Conservation (phyloP, 2,329 filamentous ascomycete genomes). For the Aspergillus ruber region DNA sequence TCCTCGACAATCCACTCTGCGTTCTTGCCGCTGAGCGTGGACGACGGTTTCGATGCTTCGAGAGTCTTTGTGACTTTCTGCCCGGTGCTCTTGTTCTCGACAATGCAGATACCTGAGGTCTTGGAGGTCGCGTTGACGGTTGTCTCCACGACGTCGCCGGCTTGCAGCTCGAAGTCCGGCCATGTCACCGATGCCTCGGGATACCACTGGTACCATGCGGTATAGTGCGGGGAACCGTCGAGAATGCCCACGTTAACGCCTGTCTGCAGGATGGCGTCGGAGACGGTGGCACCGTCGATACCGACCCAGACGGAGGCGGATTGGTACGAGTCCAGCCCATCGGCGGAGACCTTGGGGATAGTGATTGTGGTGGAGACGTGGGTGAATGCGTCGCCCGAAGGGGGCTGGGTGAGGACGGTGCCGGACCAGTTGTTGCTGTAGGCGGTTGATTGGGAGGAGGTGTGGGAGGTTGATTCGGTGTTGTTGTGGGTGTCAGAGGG, state of each 20-base stretch:
- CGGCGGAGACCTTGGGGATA: conserved; percentile 2
- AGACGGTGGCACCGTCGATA: conserved; percentile 6
- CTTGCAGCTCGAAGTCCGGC: conserved; percentile 2
- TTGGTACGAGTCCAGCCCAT: conserved; percentile 1
- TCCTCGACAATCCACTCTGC: conserved; percentile 11
- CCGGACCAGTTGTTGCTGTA: conserved; percentile 9
- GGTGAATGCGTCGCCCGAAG: conserved; percentile 1
- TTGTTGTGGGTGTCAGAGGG: not conserved
- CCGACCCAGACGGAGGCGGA: conserved; percentile 7
- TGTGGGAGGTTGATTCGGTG: not conserved
- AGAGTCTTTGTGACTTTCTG: conserved; percentile 1
- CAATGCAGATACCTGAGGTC: not conserved
- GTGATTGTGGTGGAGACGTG: conserved; percentile 6
- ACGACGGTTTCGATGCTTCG: not conserved
- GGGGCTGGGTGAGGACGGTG: not conserved
- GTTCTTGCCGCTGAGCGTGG: conserved; percentile 3
- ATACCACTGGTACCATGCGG: conserved; percentile 11
- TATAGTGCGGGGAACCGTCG: conserved; percentile 2
- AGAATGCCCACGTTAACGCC: conserved; percentile 7
- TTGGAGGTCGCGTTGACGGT: conserved; percentile 2
- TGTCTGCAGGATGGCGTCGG: conserved; percentile 6
- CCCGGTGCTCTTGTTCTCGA: conserved; percentile 8
- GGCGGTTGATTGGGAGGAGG: not conserved
- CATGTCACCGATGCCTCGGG: conserved; percentile 2
- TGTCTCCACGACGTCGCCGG: conserved; percentile 5